Percentiles rank a stretch among this genome's conserved stretches.
phyloP scores from a whole-genome alignment of 2,329 filamentous ascomycete species.

The Penicillium sp. region DNA sequence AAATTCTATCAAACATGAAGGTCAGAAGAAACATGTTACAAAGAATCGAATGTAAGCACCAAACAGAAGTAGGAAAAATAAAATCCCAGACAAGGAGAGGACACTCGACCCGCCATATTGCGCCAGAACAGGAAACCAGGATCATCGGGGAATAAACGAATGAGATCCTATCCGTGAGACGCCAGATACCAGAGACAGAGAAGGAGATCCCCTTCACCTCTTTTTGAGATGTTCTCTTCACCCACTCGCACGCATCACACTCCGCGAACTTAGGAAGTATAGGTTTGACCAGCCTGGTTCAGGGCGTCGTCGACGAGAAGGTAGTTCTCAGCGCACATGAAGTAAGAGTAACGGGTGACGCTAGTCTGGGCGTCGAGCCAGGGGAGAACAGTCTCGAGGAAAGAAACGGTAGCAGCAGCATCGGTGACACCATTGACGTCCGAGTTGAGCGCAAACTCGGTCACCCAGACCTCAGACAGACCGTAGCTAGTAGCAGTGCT shows the following conservation, averaged over 20 bases:
- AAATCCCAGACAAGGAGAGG: not conserved
- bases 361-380: conserved; percentile 45
- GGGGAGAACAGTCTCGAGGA: conserved; percentile 43
- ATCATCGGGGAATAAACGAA: not conserved
- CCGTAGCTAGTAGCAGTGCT: conserved; percentile 36
- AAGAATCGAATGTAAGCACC: not conserved
- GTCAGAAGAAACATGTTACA: not conserved
- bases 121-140: not conserved
- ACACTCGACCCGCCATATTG: not conserved
- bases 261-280: conserved; percentile 20
- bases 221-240: not conserved
- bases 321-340: conserved; percentile 40
- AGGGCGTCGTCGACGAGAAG: conserved; percentile 34
- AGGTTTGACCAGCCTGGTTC: conserved; percentile 38
- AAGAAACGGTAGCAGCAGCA: conserved; percentile 33
- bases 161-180: not conserved
- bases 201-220: not conserved
- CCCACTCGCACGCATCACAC: not conserved
- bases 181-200: not conserved
- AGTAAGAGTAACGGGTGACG: conserved; percentile 51
- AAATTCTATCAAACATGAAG: not conserved
- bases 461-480: conserved; percentile 50
- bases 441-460: conserved; percentile 48
- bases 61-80: not conserved
- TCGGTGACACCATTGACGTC: conserved; percentile 31